Conservation (phyloP, 441 rosid genomes). For the Codiaeum variegatum region DNA sequence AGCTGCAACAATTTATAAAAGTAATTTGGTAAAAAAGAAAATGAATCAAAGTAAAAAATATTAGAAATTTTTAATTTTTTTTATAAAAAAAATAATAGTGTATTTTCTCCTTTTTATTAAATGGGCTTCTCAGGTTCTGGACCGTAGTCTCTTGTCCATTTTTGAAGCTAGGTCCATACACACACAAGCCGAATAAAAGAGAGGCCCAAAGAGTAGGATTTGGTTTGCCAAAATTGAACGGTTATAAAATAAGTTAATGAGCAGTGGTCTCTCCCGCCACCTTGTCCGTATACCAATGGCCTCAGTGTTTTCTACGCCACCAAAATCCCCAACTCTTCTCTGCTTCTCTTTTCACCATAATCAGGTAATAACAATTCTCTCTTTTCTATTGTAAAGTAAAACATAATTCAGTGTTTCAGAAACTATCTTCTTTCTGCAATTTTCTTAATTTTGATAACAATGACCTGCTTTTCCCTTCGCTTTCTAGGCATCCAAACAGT, state of each 20-base stretch:
- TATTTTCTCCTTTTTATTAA: too few relatives aligned
- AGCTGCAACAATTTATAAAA: too few relatives aligned
- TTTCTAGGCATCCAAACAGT: not conserved
- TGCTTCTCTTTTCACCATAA: conserved; percentile 8
- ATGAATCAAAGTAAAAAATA: too few relatives aligned
- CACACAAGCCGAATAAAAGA: too few relatives aligned
- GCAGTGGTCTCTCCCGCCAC: conserved; percentile 25
- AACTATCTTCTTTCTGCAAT: not conserved
- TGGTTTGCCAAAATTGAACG: conserved; percentile 37
- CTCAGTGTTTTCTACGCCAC: conserved; percentile 25
- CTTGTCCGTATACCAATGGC: conserved; percentile 27
- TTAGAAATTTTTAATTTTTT: too few relatives aligned
- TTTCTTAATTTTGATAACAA: not conserved
- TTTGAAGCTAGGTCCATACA: too few relatives aligned
- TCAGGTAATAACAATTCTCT: conserved; percentile 21
- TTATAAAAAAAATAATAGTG: too few relatives aligned
- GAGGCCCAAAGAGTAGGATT: conserved; percentile 17
- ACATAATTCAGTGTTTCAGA: not conserved
- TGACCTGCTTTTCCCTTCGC: not conserved
- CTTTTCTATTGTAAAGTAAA: not conserved
- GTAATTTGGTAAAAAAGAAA: too few relatives aligned
- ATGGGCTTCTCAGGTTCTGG: too few relatives aligned
- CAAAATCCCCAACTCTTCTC: not conserved
- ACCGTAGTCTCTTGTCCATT: too few relatives aligned
- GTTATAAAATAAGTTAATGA: conserved; percentile 13